Conservation (phyloP, 257 asterid species). For the Nicotiana tabacum region DNA sequence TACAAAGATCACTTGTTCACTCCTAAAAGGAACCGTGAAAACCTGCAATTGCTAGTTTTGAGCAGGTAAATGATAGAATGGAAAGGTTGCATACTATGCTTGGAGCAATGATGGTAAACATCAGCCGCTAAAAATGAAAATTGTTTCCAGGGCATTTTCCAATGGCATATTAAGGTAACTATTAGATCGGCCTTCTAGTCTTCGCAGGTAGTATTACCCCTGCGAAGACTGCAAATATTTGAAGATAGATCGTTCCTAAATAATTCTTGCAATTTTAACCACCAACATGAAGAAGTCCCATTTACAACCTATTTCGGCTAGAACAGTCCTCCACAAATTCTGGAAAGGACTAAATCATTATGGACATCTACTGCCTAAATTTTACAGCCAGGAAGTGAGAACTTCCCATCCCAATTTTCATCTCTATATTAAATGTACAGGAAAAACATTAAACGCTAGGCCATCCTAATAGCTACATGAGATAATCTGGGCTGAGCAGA, state of each 20-base stretch:
- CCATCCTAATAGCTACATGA: constrained; percentile 5
- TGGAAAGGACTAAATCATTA: constrained; percentile 47
- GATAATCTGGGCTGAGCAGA: constrained; percentile 18
- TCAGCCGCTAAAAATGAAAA: background rate
- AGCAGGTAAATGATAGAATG: too few relatives aligned
- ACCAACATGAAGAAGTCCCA: constrained; percentile 6
- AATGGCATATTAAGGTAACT: background rate
- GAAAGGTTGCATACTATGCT: too few relatives aligned
- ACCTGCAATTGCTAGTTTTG: too few relatives aligned
- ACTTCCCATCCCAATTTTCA: constrained; percentile 29
- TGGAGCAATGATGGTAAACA: too few relatives aligned
- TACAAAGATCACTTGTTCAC: too few relatives aligned
- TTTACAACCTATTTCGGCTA: constrained; percentile 12
- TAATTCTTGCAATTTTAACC: constrained; percentile 1
- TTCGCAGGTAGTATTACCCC: background rate
- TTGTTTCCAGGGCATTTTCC: background rate
- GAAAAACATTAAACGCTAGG: constrained; percentile 12
- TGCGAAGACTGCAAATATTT: background rate
- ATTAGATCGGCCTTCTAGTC: background rate
- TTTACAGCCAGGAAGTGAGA: constrained; percentile 38
- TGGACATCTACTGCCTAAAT: constrained; percentile 55
- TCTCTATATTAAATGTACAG: constrained; percentile 37
- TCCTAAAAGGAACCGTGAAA: too few relatives aligned
- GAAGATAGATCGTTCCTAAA: background rate
- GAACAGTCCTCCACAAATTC: constrained; percentile 10